A percentile compares a stretch with the other conserved stretches of the same genome.
Conservation (phyloP, 1,139 yeast species). For the Eremothecium cymbalariae region DNA sequence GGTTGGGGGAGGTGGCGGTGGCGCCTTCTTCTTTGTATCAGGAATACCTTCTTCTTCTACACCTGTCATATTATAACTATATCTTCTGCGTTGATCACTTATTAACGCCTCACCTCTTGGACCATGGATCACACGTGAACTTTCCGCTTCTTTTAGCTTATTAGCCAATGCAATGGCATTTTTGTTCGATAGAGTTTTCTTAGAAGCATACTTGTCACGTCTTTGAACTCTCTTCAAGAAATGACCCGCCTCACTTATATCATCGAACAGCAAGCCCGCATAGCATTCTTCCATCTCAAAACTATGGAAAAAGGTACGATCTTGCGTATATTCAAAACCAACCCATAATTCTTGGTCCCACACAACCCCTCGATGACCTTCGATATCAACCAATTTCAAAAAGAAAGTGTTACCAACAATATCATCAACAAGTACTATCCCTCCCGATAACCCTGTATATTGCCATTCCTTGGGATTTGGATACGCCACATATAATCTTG, state of each 20-base stretch:
- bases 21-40: constrained; percentile 37
- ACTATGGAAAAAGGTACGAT: constrained; percentile 87
- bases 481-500: constrained; percentile 79
- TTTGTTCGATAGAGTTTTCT: constrained; percentile 75
- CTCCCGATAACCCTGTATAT: constrained; percentile 85
- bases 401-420: constrained; percentile 90
- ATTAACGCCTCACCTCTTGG: constrained; percentile 55
- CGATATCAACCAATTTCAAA: constrained; percentile 76
- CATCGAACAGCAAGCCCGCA: constrained; percentile 87
- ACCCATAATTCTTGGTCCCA: constrained; percentile 97
- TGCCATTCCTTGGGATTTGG: constrained; percentile 80
- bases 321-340: constrained; percentile 84
- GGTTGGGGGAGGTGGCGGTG: constrained; percentile 44
- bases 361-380: constrained; percentile 73
- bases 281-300: constrained; percentile 88
- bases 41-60: constrained; percentile 20
- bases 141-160: constrained; percentile 34
- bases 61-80: constrained; percentile 22
- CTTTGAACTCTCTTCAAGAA: constrained; percentile 69
- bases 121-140: constrained; percentile 42
- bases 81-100: constrained; percentile 30
- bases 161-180: constrained; percentile 76
- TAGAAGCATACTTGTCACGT: constrained; percentile 76
- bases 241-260: constrained; percentile 78
- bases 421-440: constrained; percentile 81